Base-by-base conservation (phyloP, 78 protist genomes). In the Speleostelium caveatum region DNA sequence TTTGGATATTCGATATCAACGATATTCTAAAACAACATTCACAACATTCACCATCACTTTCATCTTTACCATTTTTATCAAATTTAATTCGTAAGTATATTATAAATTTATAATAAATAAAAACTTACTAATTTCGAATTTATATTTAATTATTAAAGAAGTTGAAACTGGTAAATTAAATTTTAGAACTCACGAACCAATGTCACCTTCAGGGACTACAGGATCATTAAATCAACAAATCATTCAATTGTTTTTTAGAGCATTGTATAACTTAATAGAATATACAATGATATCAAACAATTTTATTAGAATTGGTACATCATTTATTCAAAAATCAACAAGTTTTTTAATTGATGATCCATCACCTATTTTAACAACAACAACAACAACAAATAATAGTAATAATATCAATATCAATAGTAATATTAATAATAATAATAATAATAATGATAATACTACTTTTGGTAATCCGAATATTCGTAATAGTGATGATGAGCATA, bases 281-380 rank as follows among this genome's bases (percentile, higher is more conserved):
- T 45, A 45, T 45, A 45, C 53, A 28, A 59, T 83, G 58, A 49
- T 63, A 22, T 56, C 90, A 12, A 83, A 83, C 58, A 32, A 67
- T 60, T 83, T 69, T 68, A 55, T 69, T 38, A 83, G 66, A 45
- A 30, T 83, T 28, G 90, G 90, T 19, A 41, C 45, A 24, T 69
- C 79, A 69, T 83, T 83, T 69, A 83, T 83, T 17, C 65, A 38
- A 55, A 78, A 58, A 28, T 55, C 51, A 45, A n/a, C n/a, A n/a
- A n/a, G n/a, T n/a, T n/a, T n/a, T n/a, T n/a, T n/a, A n/a, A n/a
- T n/a, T n/a, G n/a, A n/a, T n/a, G n/a, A n/a, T n/a, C n/a, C n/a
- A n/a, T 3, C 72, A 63, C 21, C 32, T 63, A 26, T 63, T 63
- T 35, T 49, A 63, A 36, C 38, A 63, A 35, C 72, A 68, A n/a